phyloP scores from a whole-genome alignment of 2,329 filamentous ascomycete species.

The Apiospora phragmitis region DNA sequence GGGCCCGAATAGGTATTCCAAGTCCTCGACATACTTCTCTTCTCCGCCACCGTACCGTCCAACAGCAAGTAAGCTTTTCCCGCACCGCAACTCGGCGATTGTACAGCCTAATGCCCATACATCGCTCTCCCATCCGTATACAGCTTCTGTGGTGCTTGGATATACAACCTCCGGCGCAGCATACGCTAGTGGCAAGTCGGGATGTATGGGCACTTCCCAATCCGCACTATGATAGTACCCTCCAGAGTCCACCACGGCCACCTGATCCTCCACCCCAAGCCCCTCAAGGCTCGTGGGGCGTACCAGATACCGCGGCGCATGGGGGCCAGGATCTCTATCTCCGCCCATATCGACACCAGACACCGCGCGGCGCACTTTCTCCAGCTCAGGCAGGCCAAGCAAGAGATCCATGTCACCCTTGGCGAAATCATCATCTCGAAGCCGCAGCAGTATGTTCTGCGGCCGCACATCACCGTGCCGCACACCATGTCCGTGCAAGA shows the following conservation, averaged over 20 bases:
- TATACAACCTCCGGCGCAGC: not conserved
- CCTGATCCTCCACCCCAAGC: not conserved
- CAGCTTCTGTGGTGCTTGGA: not conserved
- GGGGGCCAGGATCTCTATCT: not conserved
- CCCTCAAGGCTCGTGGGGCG: not conserved
- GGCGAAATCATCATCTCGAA: not conserved
- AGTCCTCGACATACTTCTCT: not conserved
- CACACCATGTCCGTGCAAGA: not conserved
- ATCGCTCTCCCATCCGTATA: not conserved
- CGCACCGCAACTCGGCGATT: not conserved
- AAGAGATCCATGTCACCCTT: slow-evolving; percentile 2
- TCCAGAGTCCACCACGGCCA: not conserved
- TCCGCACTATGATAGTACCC: not conserved
- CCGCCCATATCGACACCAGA: not conserved
- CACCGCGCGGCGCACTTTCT: not conserved
- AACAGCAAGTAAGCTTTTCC: not conserved
- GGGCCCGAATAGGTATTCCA: slow-evolving; percentile 4
- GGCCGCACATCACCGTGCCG: slow-evolving; percentile 11
- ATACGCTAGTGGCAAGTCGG: not conserved
- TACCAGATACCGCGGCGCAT: not conserved
- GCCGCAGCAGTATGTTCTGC: slow-evolving; percentile 9
- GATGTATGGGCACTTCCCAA: not conserved
- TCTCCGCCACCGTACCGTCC: not conserved
- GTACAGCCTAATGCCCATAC: not conserved
- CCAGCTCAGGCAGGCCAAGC: not conserved